Evolutionary conservation across 495 filamentous ascomycete species (phyloP).

Genomic region (Talaromyces liani): DNA sequence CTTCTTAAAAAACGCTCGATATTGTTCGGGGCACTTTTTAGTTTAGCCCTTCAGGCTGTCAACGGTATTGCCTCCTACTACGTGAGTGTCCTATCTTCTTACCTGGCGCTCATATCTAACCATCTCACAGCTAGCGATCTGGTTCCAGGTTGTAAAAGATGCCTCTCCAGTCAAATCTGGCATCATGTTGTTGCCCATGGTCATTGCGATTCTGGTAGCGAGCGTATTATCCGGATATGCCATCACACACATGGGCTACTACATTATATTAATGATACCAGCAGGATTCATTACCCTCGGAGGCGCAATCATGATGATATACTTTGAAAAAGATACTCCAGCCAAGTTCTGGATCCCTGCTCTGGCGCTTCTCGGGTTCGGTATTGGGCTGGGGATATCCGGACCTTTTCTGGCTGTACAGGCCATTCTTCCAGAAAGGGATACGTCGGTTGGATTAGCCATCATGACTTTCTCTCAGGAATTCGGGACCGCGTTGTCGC

Average conservation of each 20-base stretch:
- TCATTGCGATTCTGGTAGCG: background rate
- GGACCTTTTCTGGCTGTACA: background rate
- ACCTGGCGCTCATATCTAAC: background rate
- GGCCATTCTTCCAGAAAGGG: background rate
- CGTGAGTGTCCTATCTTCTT: background rate
- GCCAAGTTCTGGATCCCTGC: background rate
- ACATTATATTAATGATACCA: background rate
- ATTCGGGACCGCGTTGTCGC: background rate
- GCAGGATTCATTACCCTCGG: background rate
- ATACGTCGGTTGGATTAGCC: background rate
- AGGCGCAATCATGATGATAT: background rate
- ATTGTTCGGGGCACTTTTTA: background rate
- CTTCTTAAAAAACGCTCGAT: background rate
- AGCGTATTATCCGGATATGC: background rate
- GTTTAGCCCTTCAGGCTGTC: background rate
- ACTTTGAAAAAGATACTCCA: background rate
- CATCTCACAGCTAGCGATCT: background rate
- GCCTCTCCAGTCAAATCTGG: background rate
- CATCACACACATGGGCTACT: background rate
- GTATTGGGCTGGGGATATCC: background rate
- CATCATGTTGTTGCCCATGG: background rate
- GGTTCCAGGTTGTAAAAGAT: background rate
- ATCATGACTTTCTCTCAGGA: background rate
- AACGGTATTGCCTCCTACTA: background rate
- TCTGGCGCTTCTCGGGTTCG: background rate